Evolutionary conservation across 768 basidiomycete species (phyloP).

Genomic region (Tricholoma hemisulphureum): DNA sequence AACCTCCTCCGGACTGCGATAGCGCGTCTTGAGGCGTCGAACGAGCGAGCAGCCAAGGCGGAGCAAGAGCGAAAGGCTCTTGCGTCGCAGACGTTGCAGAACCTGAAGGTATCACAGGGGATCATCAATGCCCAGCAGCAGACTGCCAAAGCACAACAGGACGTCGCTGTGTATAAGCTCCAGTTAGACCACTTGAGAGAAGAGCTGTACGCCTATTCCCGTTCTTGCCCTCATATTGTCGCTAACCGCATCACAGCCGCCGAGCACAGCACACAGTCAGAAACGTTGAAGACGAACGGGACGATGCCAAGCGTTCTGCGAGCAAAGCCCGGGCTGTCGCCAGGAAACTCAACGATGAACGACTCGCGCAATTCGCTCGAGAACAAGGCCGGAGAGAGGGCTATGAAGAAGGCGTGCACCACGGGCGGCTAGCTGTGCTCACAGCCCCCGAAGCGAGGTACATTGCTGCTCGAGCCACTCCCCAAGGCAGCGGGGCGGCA

Average conservation of each 20-base stretch:
- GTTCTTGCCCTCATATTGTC: background rate
- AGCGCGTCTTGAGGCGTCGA: slow-evolving; percentile 23
- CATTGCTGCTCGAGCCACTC: slow-evolving; percentile 9
- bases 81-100: slow-evolving; percentile 20
- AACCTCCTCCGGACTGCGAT: slow-evolving; percentile 27
- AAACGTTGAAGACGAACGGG: slow-evolving; percentile 30
- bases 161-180: slow-evolving; percentile 24
- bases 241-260: slow-evolving; percentile 13
- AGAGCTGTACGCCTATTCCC: slow-evolving; percentile 26
- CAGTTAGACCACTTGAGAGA: slow-evolving; percentile 24
- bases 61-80: slow-evolving; percentile 13
- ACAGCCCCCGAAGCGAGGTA: slow-evolving; percentile 4
- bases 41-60: slow-evolving; percentile 13
- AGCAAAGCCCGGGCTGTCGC: slow-evolving; percentile 46
- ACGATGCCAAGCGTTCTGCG: slow-evolving; percentile 33
- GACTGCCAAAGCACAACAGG: slow-evolving; percentile 23
- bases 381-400: slow-evolving; percentile 53
- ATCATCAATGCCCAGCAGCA: slow-evolving; percentile 29
- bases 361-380: slow-evolving; percentile 45
- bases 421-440: slow-evolving; percentile 35
- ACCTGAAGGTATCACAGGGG: slow-evolving; percentile 24
- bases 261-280: slow-evolving; percentile 24
- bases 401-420: slow-evolving; percentile 48
- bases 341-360: slow-evolving; percentile 56
- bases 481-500: slow-evolving; percentile 11